Base-by-base conservation (phyloP, 495 filamentous ascomycete genomes). In the Neurospora pannonica region DNA sequence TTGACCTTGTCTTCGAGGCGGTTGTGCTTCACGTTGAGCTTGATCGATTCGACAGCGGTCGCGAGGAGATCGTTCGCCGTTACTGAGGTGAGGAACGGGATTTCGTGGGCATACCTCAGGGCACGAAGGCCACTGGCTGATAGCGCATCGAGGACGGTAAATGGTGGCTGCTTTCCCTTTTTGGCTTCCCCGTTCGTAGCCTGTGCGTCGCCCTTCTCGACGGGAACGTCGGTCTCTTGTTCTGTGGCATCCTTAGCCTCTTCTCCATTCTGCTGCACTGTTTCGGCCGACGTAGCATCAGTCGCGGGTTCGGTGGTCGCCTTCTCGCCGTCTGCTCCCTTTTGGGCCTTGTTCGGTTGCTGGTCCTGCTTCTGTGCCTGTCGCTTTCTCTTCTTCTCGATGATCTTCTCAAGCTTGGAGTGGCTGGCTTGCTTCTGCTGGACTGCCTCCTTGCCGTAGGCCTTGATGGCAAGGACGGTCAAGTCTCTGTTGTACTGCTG, bases 401-500 rank as follows among this genome's bases (percentile, higher is more conserved):
- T 76, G 11, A 73, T 71, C 46, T 76, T 87, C 70, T 83, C 81
- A 43, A 80, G 86, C 78, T 76, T 77, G 73, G 73, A 73, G 74
- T 80, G 75, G 76, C 80, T 82, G 48, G 82, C 80, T 48, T 80
- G 77, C 77, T 86, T 86, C 48, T 83, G 85, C 71, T 83, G 86
- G 17, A 92, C 71, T 17, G 87, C 79, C 74, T 94, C 90, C 71
- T 96, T 90, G 0, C 90, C 92, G 84, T 92, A 97, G 0, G 91
- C 90, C 78, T 90, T 92, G 78, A 98, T 97, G 21, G 94, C 93
- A 28, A 98, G 87, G 38, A 98, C 92, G 78, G 93, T 97, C 76
- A 99, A 84, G 83, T 99, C 96, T 11, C 96, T 90, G 84, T 99
- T 99, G 86, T 97, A 99, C 81, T 98, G 97, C 79, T 98, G 97